phyloP scores from a whole-genome alignment of 2,329 filamentous ascomycete genomes.

The Neofusicoccum sp. region DNA sequence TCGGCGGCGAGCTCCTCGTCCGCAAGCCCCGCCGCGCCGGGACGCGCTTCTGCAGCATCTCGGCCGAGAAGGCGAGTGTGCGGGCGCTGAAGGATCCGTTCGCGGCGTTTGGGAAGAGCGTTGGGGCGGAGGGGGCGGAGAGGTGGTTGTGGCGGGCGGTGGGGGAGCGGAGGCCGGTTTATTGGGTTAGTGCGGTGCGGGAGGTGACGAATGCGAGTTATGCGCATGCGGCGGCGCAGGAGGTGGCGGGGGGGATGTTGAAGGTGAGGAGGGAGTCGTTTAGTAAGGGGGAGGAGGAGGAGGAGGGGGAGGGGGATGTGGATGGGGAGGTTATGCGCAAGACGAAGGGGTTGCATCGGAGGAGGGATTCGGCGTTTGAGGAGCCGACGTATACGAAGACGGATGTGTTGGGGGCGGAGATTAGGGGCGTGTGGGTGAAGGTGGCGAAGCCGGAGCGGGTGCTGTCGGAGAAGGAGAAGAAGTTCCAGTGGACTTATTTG shows the following conservation, averaged over 20 bases:
- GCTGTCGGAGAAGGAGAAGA: not conserved
- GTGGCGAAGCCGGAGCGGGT: not conserved
- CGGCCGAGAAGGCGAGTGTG: conserved; percentile 1
- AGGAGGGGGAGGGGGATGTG: conserved; percentile 7
- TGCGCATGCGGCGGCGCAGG: not conserved
- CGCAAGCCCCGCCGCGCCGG: not conserved
- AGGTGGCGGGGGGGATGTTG: conserved; percentile 15
- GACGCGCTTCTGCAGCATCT: conserved; percentile 15
- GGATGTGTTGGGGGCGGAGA: conserved; percentile 16
- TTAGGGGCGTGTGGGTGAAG: conserved; percentile 8
- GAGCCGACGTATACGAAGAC: conserved; percentile 17
- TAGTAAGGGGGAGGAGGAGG: not conserved
- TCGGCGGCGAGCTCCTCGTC: conserved; percentile 15
- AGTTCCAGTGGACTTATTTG: conserved; percentile 7
- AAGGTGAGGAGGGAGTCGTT: not conserved
- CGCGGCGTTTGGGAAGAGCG: conserved; percentile 4
- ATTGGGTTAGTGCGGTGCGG: conserved; percentile 9
- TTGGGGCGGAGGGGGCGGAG: not conserved
- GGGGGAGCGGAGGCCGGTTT: not conserved
- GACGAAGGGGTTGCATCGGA: not conserved
- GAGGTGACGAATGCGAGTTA: conserved; percentile 15
- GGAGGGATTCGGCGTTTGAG: conserved; percentile 14
- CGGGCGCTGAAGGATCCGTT: conserved; percentile 11
- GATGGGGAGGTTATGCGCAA: conserved; percentile 4
- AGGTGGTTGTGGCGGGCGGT: conserved; percentile 9